Evolutionary conservation across 2,329 filamentous ascomycete species (phyloP), one percentile per base, ranked within the genome.

Genomic region (Ophiostoma piceae): DNA sequence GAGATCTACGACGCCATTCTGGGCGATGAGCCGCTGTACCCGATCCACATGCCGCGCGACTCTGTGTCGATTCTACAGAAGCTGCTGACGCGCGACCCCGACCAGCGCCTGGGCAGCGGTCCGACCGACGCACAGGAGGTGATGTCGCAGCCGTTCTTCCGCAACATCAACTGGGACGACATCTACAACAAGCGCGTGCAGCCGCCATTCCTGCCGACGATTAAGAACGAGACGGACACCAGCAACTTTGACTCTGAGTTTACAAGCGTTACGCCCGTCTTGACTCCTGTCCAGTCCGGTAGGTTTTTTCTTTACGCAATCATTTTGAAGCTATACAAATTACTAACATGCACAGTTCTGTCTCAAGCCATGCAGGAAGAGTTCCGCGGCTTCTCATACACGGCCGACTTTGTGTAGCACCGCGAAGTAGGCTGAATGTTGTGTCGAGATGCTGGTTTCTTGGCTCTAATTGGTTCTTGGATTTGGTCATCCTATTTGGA

Each of bases 201-300:
- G 68, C 91, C 95, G 69, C 95, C 95, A 0, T 98, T 97, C 83
- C 80, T 94, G 79, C 95, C 95, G 22, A 87, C 88, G 51, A 96
- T 99, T 76, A 95, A 91, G 81, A 96, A 87, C 78, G 87, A 94
- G 9, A 97, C 95, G 62, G 95, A 99, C 82, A 99, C 95, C n/a
- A 97, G 94, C 84, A 99, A 99, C 82, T 99, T 99, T 79, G 95
- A 99, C 79, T 92, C 92, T 66, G 95, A 99, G 79, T 99, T 99
- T 78, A 99, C 95, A 0, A 98, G 94, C 77, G 95, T 99, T 69
- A 99, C 95, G 60, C 95, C 95, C 1, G 95, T 99, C 71, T 85
- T 99, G 74, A 99, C 95, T 39, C 95, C 95, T 68, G 95, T 99
- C 69, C 94, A 98, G 81, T 96, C 92, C 80, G 93, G 94, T 96